Evolutionary conservation across 2,329 filamentous ascomycete genomes (phyloP), one percentile per base, ranked within the genome.

Genomic region (Tolypocladium ophioglossoides): DNA sequence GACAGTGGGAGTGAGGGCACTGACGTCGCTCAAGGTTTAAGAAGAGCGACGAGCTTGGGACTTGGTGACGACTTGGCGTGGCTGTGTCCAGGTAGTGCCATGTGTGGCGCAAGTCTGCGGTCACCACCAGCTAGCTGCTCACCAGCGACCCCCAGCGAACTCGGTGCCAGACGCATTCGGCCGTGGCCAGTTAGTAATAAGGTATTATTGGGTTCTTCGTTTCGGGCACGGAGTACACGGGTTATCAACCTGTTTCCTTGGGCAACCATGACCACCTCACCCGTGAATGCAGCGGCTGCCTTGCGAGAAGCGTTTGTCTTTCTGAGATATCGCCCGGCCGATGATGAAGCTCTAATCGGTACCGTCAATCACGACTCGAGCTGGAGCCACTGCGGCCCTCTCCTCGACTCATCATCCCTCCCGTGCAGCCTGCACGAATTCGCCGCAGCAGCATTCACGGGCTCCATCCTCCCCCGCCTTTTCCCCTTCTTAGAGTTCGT

Each of bases 31-130:
- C 52, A 52, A 54, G 16, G 44, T n/a, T 32, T 9, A 9, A 30
- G 39, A 22, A 27, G 27, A 27, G n/a, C 38, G 38, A 18, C 38
- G 39, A 40, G 39, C 18, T 10, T 30, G 4, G 8, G 35, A 16
- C 16, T 46, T 11, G 41, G 18, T 48, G 44, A 34, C 40, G 47
- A 55, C 57, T 53, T 50, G 55, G 22, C 24, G 57, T 57, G 57
- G 57, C 57, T 59, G 57, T 57, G 57, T 51, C 44, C 4, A 16
- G 44, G 18, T 30, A 4, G 18, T 27, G 52, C 24, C 1, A 18
- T 2, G 22, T 46, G 52, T 53, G 52, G 52, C 52, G 44, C 52
- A 40, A 4, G 39, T 32, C 40, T 16, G 40, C 40, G 8, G 20
- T 16, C 38, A 3, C 11, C 40, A 12, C 39, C 39, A n/a, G n/a